phyloP scores from a whole-genome alignment of 164 flowering plant species.

The Euptelea pleiosperma region DNA sequence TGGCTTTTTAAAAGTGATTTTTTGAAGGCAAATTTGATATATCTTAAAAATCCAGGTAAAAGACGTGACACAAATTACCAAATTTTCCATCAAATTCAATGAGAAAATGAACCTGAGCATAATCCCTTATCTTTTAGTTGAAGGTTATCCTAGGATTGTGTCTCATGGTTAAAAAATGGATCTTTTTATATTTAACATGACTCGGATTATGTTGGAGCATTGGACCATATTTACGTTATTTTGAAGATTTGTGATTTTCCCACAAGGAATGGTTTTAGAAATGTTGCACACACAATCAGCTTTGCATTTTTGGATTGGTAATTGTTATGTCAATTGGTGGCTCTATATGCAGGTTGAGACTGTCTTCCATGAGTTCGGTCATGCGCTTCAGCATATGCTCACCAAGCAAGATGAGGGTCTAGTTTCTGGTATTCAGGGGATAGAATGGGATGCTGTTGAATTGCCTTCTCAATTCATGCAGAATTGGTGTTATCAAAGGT shows the following conservation, averaged over 20 bases:
- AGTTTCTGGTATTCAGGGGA: conserved; percentile 85
- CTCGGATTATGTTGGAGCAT: too few relatives aligned
- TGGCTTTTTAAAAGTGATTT: too few relatives aligned
- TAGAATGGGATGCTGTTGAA: conserved; percentile 99
- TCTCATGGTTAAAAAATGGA: too few relatives aligned
- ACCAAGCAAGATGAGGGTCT: conserved; percentile 95
- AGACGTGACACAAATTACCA: background rate
- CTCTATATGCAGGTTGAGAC: conserved; percentile 81
- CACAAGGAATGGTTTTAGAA: too few relatives aligned
- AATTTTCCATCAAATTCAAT: background rate
- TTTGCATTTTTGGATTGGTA: background rate
- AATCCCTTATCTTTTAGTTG: background rate
- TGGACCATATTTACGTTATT: too few relatives aligned
- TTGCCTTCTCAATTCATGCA: conserved; percentile 99
- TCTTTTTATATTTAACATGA: too few relatives aligned
- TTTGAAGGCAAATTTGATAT: too few relatives aligned
- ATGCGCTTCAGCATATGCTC: conserved; percentile 97
- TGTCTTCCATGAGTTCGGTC: conserved; percentile 99
- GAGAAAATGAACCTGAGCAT: background rate
- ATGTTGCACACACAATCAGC: too few relatives aligned
- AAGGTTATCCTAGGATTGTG: background rate
- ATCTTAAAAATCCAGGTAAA: background rate
- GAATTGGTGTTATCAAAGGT: conserved; percentile 99
- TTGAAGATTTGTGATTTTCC: too few relatives aligned
- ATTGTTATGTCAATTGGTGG: conserved; percentile 1